Evolutionary conservation across 306 rosid genomes (phyloP).

Genomic region (Alnus rubra): DNA sequence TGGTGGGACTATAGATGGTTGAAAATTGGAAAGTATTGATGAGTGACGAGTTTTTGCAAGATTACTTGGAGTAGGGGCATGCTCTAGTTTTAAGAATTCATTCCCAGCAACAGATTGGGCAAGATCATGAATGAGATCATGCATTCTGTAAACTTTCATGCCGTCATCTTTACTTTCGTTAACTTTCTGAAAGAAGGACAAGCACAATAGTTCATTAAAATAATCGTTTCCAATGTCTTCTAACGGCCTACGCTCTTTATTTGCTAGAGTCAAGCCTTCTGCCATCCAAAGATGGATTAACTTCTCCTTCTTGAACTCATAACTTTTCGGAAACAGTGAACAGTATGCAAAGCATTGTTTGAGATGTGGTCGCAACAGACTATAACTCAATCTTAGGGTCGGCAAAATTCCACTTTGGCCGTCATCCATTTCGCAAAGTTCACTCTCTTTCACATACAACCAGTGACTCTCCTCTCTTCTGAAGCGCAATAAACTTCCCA

Average conservation of each 20-base stretch:
- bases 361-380: constrained; percentile 20
- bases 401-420: constrained; percentile 29
- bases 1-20: constrained; percentile 5
- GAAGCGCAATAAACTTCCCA: constrained; percentile 30
- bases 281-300: constrained; percentile 36
- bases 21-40: constrained; percentile 25
- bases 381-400: constrained; percentile 28
- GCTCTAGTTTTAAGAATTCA: constrained; percentile 27
- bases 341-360: constrained; percentile 34
- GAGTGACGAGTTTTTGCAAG: constrained; percentile 25
- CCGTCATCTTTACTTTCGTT: neutral
- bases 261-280: constrained; percentile 22
- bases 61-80: neutral
- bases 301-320: constrained; percentile 30
- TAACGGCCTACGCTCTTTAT: neutral
- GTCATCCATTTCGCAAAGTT: constrained; percentile 18
- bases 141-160: constrained; percentile 28
- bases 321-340: constrained; percentile 31
- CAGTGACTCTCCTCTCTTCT: constrained; percentile 36
- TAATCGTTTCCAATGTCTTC: constrained; percentile 31
- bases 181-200: constrained; percentile 34
- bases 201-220: constrained; percentile 25
- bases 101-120: constrained; percentile 17
- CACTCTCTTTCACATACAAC: constrained; percentile 22
- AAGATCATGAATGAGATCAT: constrained; percentile 32